Conservation (phyloP, 331 rosid species). For the Erythrophleum ivorense region DNA sequence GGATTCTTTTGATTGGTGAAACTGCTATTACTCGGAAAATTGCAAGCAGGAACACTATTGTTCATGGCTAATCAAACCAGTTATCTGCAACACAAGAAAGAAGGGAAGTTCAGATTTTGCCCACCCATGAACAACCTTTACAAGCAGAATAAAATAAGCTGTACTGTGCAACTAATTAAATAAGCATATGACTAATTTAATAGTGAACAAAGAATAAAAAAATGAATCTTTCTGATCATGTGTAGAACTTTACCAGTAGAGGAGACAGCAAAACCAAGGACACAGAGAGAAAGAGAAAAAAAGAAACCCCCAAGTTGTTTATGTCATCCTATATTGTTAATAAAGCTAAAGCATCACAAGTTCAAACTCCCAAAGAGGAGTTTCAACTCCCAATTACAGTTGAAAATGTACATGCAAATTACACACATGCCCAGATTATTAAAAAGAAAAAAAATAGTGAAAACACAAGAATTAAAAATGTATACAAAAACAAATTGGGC, state of each 20-base stretch:
- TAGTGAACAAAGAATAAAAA: slow-evolving; percentile 11
- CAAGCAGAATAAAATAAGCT: slow-evolving; percentile 37
- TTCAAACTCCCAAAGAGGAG: slow-evolving; percentile 27
- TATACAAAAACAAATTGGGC: slow-evolving; percentile 17
- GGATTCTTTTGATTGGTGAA: slow-evolving; percentile 60
- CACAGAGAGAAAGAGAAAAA: not conserved
- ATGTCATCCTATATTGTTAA: slow-evolving; percentile 8
- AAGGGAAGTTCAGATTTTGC: slow-evolving; percentile 34
- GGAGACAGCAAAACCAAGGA: slow-evolving; percentile 12
- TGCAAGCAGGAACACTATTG: slow-evolving; percentile 62
- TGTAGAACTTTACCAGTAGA: slow-evolving; percentile 21
- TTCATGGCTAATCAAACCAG: slow-evolving; percentile 63
- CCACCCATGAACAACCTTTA: slow-evolving; percentile 3
- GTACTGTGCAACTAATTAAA: slow-evolving; percentile 13
- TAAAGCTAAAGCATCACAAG: slow-evolving; percentile 22
- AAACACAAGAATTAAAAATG: slow-evolving; percentile 4
- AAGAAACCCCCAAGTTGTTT: slow-evolving; percentile 10
- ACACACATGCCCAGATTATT: slow-evolving; percentile 15
- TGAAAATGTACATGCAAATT: slow-evolving; percentile 24
- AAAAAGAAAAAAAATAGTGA: not conserved
- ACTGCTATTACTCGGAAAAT: slow-evolving; percentile 60
- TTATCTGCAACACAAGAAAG: slow-evolving; percentile 49
- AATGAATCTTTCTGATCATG: not conserved
- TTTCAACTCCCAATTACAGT: not conserved
- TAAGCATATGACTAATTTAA: slow-evolving; percentile 4